These are phyloP conservation scores for Colletotrichum brevisporum DNA, from an alignment of 2,329 filamentous ascomycete genomes.

Conservation along the genomic window DNA sequence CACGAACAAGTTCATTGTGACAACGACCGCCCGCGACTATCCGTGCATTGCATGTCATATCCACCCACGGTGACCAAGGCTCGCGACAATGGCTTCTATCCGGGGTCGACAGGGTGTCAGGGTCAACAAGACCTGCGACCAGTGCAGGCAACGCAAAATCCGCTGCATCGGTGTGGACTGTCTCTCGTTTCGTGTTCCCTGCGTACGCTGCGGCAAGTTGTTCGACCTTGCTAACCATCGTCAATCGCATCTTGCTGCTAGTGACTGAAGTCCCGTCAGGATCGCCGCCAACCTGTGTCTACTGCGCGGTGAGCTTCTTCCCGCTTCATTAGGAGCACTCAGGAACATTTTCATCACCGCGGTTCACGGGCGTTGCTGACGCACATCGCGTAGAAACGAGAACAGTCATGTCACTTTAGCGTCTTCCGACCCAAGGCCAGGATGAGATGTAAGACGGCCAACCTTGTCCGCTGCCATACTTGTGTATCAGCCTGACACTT, in stretches of 20 bases:
- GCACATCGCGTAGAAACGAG: background rate
- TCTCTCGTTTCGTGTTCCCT: background rate
- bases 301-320: conserved; percentile 3
- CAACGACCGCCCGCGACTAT: too few species aligned
- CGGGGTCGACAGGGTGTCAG: conserved; percentile 11
- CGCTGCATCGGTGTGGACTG: conserved; percentile 42
- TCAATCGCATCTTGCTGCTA: background rate
- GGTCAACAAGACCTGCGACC: conserved; percentile 41
- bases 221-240: too few species aligned
- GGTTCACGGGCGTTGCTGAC: background rate
- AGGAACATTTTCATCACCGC: background rate
- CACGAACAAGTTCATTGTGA: too few species aligned
- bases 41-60: too few species aligned
- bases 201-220: too few species aligned
- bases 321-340: background rate
- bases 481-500: background rate
- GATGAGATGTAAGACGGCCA: background rate
- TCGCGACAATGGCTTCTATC: background rate
- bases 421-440: conserved; percentile 7
- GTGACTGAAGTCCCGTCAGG: conserved; percentile 1
- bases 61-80: background rate
- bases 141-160: conserved; percentile 44
- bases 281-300: background rate
- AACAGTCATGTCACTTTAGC: conserved; percentile 16
- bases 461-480: background rate